Base-by-base conservation (phyloP, 495 filamentous ascomycete species). In the Parachaetomium inaequale region DNA sequence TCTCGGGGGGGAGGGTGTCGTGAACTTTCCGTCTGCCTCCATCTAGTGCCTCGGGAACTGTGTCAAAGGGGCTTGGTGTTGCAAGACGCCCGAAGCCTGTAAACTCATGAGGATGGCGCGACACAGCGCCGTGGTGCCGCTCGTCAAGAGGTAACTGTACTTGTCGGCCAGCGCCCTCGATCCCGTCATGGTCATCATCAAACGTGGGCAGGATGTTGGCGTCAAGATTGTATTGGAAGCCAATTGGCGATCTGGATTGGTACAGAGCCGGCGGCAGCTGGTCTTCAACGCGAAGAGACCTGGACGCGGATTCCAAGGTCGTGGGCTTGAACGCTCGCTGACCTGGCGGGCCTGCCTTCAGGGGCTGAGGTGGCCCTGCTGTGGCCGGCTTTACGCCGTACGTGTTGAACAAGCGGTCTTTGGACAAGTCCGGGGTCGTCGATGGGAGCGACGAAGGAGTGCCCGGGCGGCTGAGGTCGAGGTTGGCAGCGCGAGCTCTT, bases 311-410 rank as follows among this genome's bases (percentile, higher is more conserved):
- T 4, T 78, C 69, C n/a, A 75, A 67, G 0, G 65, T 54, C 17
- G 68, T 65, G 3, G 75, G 65, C 29, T 65, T 68, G 54, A 71
- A 71, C 19, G 75, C 73, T 38, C 79, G 77, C 29, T 75, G 71
- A 21, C 79, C 79, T 1, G 79, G 79, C 8, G 79, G 79, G 7
- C 79, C 79, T 11, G 79, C 79, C 7, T 72, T 79, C 43, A 81
- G 63, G 6, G 79, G 78, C 25, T 69, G 72, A 12, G 78, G 78
- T 26, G 75, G 73, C 14, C 78, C 78, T 17, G 69, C 54, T 31
- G 63, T 60, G 55, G 68, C 60, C 0, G 77, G 46, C 26, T 62
- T 60, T 38, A 55, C 19, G 55, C 19, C 31, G 40, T 64, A 54
- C 28, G 53, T 28, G 32, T 58, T 42, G 28, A 23, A 54, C 29